Conservation (phyloP, 768 basidiomycete genomes). For the Epithele typhae region DNA sequence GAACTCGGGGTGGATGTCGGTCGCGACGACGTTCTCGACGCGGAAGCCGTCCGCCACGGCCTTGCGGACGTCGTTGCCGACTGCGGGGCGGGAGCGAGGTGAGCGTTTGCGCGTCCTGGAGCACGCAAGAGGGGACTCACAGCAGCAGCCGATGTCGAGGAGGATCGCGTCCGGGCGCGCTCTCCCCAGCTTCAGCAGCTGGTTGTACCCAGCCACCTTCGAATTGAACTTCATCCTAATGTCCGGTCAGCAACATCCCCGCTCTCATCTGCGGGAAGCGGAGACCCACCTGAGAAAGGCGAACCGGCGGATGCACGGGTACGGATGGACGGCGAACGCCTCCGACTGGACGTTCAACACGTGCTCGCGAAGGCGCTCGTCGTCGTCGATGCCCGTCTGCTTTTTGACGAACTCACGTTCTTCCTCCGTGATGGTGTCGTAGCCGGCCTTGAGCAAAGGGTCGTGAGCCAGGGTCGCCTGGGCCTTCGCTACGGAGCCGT, state of each 20-base stretch:
- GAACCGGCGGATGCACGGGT: constrained; percentile 20
- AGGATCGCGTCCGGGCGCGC: constrained; percentile 34
- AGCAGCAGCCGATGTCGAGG: constrained; percentile 43
- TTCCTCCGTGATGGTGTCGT: constrained; percentile 9
- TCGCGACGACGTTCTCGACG: constrained; percentile 31
- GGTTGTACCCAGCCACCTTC: constrained; percentile 10
- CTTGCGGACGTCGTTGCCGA: constrained; percentile 40
- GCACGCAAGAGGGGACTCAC: constrained; percentile 22
- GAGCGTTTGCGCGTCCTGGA: not conserved
- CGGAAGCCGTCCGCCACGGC: constrained; percentile 41
- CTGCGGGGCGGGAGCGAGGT: constrained; percentile 14
- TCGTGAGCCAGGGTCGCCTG: not conserved
- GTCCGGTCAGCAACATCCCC: too few relatives aligned
- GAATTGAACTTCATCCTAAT: not conserved
- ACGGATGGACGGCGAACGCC: constrained; percentile 21
- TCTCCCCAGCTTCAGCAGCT: constrained; percentile 32
- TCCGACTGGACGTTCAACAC: constrained; percentile 22
- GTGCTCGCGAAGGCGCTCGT: constrained; percentile 23
- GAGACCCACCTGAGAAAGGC: constrained; percentile 14
- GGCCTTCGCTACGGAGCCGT: not conserved
- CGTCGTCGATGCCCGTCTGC: constrained; percentile 25
- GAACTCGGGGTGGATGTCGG: constrained; percentile 42
- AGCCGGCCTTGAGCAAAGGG: constrained; percentile 7
- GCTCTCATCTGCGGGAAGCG: too few relatives aligned
- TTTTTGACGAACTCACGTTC: constrained; percentile 17